These are phyloP conservation scores for Brassica incana DNA, from an alignment of 345 rosid genomes.

Conservation along the genomic window DNA sequence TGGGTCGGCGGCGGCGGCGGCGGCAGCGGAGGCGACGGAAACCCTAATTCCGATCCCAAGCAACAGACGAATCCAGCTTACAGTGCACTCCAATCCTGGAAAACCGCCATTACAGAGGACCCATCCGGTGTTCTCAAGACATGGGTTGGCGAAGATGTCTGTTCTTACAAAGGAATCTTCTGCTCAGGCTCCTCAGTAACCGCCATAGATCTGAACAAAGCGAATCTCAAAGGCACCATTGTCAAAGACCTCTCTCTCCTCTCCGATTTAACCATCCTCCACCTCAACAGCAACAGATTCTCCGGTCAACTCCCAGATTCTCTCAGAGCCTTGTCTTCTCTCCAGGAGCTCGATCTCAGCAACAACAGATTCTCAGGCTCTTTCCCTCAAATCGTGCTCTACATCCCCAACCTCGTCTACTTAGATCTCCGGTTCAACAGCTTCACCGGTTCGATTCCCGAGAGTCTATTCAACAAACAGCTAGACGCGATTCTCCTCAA, in stretches of 20 bases:
- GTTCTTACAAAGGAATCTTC: constrained; percentile 76
- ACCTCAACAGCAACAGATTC: constrained; percentile 78
- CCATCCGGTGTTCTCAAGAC: constrained; percentile 62
- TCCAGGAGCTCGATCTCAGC: constrained; percentile 67
- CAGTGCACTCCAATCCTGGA: constrained; percentile 84
- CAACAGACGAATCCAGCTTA: constrained; percentile 45
- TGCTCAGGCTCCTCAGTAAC: constrained; percentile 43
- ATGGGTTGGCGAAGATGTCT: constrained; percentile 75
- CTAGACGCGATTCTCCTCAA: not conserved
- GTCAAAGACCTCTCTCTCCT: constrained; percentile 64
- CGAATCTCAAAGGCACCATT: constrained; percentile 69
- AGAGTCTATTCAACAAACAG: constrained; percentile 30
- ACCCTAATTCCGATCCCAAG: not conserved
- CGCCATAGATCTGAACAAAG: constrained; percentile 83
- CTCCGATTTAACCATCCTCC: constrained; percentile 61
- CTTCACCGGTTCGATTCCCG: constrained; percentile 72
- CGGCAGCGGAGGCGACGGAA: not conserved
- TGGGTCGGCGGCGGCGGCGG: constrained; percentile 4
- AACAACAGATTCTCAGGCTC: not conserved
- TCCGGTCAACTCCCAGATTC: constrained; percentile 62
- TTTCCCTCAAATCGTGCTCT: not conserved
- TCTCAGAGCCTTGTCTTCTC: constrained; percentile 52
- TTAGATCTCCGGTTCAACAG: not conserved
- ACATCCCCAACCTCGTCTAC: not conserved
- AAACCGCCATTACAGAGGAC: constrained; percentile 70